Base-by-base conservation (phyloP, 2,329 filamentous ascomycete species). In the Rasamsonia emersonii region DNA sequence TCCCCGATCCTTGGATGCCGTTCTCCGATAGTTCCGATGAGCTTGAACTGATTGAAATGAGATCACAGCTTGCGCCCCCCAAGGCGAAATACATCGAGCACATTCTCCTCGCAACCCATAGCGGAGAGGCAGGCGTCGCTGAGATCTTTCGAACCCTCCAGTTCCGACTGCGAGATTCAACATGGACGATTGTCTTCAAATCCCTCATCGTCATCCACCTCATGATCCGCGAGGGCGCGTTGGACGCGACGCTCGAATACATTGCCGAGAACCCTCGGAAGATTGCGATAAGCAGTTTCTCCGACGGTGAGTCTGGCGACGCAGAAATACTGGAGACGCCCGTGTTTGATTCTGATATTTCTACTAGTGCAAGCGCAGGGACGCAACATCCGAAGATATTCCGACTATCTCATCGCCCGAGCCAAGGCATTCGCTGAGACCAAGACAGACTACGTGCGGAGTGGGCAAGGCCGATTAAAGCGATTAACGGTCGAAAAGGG, bases 141-240 rank as follows among this genome's bases (percentile, higher is more conserved):
- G 91, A 98, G 65, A 84, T 98, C 53, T 96, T 98, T 59, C 80
- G 91, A 39, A 85, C 86, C 24, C 69, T 98, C 33, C 86, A 93
- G 55, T 77, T 86, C 56, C 78, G 91, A 32, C 64, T 98, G 45
- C 81, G 86, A 56, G 91, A 98, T 59, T 89, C 89, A 46, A 94
- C 91, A 70, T 98, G 91, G 91, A 98, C 91, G n/a, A 86, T 96
- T 36, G 89, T 94, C 43, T 94, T 95, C 78, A 98, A 98, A 68
- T 81, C 86, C 49, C 70, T 98, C 45, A 94, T 96, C 49, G 91
- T 93, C 29, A 78, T 93, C 28, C 91, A 98, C 59, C 68, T 96
- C 40, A 96, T 98, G 91, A 91, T 98, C 55, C 77, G 91, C 46
- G 91, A 98, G 64, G 91, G 91, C 33, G 81, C 88, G 42, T 78